phyloP scores from a whole-genome alignment of 2,329 filamentous ascomycete species.

The Pestalotiopsis sp. region DNA sequence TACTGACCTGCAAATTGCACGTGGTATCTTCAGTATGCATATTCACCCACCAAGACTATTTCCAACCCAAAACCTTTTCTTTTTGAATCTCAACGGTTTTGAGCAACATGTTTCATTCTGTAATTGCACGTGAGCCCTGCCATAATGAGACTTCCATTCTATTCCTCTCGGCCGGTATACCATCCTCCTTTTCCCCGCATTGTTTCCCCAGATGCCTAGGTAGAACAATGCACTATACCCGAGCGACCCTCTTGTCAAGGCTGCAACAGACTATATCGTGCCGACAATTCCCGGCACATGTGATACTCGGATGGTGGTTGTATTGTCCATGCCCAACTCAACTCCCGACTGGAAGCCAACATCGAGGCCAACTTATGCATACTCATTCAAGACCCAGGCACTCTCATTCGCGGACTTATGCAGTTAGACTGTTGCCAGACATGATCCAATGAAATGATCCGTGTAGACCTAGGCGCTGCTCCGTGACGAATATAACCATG shows the following conservation, averaged over 20 bases:
- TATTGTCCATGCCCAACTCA: background rate
- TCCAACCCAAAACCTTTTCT: background rate
- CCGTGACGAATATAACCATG: no score
- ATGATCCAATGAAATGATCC: no score
- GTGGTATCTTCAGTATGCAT: background rate
- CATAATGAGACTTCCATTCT: background rate
- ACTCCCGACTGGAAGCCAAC: background rate
- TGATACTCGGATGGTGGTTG: background rate
- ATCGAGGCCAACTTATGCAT: background rate
- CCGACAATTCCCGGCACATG: background rate
- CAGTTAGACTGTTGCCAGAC: background rate
- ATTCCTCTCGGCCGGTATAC: background rate
- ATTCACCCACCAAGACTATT: background rate
- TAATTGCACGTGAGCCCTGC: no score
- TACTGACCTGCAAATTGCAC: background rate
- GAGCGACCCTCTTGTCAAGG: background rate
- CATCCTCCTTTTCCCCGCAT: background rate
- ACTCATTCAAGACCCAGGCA: background rate
- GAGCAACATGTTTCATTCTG: background rate
- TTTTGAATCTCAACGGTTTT: background rate
- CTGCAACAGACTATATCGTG: background rate
- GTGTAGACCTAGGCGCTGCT: no score
- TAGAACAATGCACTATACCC: background rate
- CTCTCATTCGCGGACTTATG: background rate
- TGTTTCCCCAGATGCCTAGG: background rate